A percentile compares a stretch with the other conserved stretches of the same genome.
Conservation (phyloP, 306 rosid species). For the Prunus campanulata region DNA sequence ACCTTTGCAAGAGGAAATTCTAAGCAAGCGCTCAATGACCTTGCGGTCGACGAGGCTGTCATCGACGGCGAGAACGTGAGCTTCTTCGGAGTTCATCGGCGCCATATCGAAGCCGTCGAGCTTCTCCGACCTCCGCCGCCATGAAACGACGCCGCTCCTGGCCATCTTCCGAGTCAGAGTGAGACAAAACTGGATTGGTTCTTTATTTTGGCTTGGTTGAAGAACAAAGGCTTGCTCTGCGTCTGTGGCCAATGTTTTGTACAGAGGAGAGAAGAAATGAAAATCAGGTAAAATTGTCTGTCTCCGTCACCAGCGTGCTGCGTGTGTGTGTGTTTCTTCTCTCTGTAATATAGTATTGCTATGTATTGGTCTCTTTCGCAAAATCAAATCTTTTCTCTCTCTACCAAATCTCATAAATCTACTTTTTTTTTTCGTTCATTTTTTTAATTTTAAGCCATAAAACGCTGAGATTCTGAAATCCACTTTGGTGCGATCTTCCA, state of each 20-base stretch:
- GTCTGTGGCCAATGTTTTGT: conserved; percentile 37
- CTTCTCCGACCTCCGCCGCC: conserved; percentile 40
- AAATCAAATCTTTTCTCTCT: conserved; percentile 77
- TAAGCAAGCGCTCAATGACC: conserved; percentile 81
- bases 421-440: conserved; percentile 21
- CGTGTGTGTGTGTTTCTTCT: not conserved
- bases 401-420: conserved; percentile 41
- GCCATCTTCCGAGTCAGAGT: conserved; percentile 30
- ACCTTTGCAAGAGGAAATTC: conserved; percentile 81
- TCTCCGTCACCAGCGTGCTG: conserved; percentile 7
- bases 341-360: conserved; percentile 5
- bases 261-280: conserved; percentile 11
- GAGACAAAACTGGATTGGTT: not conserved
- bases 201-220: not conserved
- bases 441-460: conserved; percentile 40
- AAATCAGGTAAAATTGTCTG: conserved; percentile 28
- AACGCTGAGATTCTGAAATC: conserved; percentile 84
- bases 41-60: conserved; percentile 90
- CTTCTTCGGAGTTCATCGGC: conserved; percentile 45
- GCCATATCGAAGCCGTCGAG: conserved; percentile 25
- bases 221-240: conserved; percentile 22
- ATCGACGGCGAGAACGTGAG: conserved; percentile 94
- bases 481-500: conserved; percentile 61
- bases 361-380: conserved; percentile 37
- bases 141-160: conserved; percentile 43